A percentile compares a stretch with the other conserved stretches of the same genome.
These are phyloP conservation scores for Ogataea henricii DNA, from an alignment of 805 yeast species.

Conservation along the genomic window DNA sequence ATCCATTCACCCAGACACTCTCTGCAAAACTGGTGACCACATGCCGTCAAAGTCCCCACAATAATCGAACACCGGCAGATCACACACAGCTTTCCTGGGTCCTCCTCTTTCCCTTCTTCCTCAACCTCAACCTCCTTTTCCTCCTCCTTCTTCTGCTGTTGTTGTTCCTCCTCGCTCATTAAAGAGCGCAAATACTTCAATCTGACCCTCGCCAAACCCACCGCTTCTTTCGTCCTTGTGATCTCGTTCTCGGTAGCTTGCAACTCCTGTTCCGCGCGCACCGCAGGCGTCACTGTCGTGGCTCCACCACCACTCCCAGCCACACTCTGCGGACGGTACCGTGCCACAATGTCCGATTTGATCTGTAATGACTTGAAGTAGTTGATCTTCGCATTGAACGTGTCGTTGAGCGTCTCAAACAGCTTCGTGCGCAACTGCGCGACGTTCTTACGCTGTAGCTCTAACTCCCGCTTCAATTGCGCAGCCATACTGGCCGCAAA, in stretches of 20 bases:
- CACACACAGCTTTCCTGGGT: constrained; percentile 57
- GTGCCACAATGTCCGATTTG: constrained; percentile 78
- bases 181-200: constrained; percentile 52
- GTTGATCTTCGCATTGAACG: constrained; percentile 77
- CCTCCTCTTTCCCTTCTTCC: constrained; percentile 24
- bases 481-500: constrained; percentile 9
- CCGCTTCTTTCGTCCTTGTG: constrained; percentile 17
- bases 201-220: constrained; percentile 40
- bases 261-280: constrained; percentile 12
- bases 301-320: neutral
- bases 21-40: constrained; percentile 91
- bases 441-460: constrained; percentile 45
- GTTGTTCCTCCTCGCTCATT: neutral
- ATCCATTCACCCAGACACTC: constrained; percentile 79
- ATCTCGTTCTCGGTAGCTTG: constrained; percentile 7
- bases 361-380: constrained; percentile 85
- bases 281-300: neutral
- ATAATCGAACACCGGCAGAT: constrained; percentile 75
- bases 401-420: constrained; percentile 54
- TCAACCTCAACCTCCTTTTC: constrained; percentile 1
- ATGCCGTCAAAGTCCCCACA: constrained; percentile 78
- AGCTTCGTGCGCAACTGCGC: constrained; percentile 47
- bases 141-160: constrained; percentile 25
- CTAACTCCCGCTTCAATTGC: constrained; percentile 37
- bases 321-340: constrained; percentile 31